Conservation (phyloP, 2,329 filamentous ascomycete genomes). For the Epichloe hybrida region DNA sequence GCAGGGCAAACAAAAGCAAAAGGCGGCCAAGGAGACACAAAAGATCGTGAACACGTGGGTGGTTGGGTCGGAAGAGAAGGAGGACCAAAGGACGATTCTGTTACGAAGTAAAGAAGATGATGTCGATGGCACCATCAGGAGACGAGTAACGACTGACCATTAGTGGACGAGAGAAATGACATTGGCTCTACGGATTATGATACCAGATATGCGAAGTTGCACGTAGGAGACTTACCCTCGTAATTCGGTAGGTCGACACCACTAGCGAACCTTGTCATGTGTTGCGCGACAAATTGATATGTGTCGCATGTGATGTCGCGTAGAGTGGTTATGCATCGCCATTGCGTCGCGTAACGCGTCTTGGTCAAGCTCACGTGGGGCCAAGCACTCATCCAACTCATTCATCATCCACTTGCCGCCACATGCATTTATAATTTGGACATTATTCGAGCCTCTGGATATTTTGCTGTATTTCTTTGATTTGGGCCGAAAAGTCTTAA, state of each 20-base stretch:
- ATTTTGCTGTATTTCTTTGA: too few relatives aligned
- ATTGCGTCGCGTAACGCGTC: conserved; percentile 7
- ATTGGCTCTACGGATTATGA: background rate
- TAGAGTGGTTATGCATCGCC: background rate
- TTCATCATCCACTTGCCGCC: background rate
- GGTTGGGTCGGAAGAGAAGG: conserved; percentile 28
- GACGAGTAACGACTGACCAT: conserved; percentile 10
- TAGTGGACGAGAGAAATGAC: background rate
- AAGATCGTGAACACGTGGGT: conserved; percentile 63
- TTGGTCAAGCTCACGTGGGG: background rate
- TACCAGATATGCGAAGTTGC: background rate
- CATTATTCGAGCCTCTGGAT: background rate
- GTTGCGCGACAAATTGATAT: background rate
- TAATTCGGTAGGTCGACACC: too few relatives aligned
- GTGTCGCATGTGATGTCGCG: conserved; percentile 7
- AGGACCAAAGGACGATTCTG: conserved; percentile 13
- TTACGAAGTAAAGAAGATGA: conserved; percentile 12
- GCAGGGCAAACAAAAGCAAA: conserved; percentile 52
- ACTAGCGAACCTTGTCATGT: background rate
- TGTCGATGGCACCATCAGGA: conserved; percentile 12
- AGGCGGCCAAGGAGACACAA: conserved; percentile 51
- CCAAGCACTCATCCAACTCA: background rate
- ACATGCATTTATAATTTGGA: background rate
- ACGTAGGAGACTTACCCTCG: too few relatives aligned
- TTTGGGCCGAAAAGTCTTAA: too few relatives aligned